Evolutionary conservation across 345 rosid genomes (phyloP).

Genomic region (Eutrema heterophyllum): DNA sequence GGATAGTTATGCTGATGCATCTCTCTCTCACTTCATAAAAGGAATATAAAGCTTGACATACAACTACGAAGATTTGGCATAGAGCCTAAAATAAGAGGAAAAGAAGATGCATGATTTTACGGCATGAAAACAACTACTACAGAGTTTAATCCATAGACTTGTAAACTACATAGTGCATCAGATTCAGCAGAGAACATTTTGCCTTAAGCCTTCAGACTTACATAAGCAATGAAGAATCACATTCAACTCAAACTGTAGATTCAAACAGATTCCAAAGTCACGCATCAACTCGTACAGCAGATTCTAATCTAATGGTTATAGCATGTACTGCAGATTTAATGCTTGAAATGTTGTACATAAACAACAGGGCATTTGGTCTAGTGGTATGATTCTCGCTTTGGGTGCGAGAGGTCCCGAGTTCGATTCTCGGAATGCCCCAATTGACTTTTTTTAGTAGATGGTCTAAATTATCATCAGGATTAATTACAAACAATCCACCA

Average conservation of each 20-base stretch:
- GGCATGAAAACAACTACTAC: neutral
- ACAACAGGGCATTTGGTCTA: constrained; percentile 51
- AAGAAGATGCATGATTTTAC: neutral
- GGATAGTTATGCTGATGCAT: neutral
- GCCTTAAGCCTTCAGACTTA: neutral
- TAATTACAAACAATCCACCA: neutral
- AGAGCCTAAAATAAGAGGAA: neutral
- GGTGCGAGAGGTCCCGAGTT: constrained; percentile 85
- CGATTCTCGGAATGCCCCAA: constrained; percentile 67
- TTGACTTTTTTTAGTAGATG: too few species aligned
- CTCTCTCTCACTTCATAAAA: neutral
- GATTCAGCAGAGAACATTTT: neutral
- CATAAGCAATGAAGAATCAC: neutral
- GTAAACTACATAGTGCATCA: neutral
- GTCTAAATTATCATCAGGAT: neutral
- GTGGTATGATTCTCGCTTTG: constrained; percentile 90
- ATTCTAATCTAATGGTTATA: neutral
- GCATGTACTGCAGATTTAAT: neutral
- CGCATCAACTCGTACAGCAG: neutral
- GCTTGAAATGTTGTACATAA: neutral
- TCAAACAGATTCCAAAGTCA: neutral
- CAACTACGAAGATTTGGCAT: neutral
- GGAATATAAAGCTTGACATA: neutral
- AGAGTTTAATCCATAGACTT: neutral
- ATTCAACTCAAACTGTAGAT: neutral